Base-by-base conservation (phyloP, 1,284 basidiomycete genomes). In the Rhodotorula sp. region DNA sequence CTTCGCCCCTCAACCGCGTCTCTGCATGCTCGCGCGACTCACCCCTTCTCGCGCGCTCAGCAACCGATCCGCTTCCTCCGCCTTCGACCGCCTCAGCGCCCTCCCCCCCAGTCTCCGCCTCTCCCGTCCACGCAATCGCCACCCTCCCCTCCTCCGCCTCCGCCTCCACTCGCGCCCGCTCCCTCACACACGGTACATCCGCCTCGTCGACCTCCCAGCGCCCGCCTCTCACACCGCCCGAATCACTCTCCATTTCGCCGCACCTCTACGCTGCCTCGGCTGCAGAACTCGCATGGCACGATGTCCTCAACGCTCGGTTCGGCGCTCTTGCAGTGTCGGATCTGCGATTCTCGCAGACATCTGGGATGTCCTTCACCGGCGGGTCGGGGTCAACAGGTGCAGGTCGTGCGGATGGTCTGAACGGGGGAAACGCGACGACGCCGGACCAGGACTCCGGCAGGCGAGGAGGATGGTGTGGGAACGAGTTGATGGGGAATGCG, bases 251-350 rank as follows among this genome's bases (percentile, higher is more conserved):
- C 16, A 59, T 64, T 0, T 60, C 50, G 6, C 64, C 64, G 3
- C 66, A 55, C 64, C 61, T 66, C 20, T 53, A 53, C 10, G 62
- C 53, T 11, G 64, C 68, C 2, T 55, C 50, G 4, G 69, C 62
- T 24, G 53, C 55, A 16, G 69, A 70, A 28, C 55, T 59, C 18
- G 69, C 69, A 0, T 70, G 69, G 69, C 69, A 70, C 53, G 69
- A 67, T 7, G 62, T 70, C 6, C 61, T 70, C 30, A 47, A 56
- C 13, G 59, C 52, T 1, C 40, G 47, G 26, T 60, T 63, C 24
- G 68, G 64, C 15, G 34, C 59, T 0, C 16, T 26, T 8, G 47
- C 31, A 7, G 59, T 30, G 3, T 22, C 24, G 0, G 31, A 20
- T 44, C 16, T 44, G 40, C 40, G 40, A 7, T 44, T 44, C 40